Conservation (phyloP, 257 asterid genomes). For the Gentiana straminea region DNA sequence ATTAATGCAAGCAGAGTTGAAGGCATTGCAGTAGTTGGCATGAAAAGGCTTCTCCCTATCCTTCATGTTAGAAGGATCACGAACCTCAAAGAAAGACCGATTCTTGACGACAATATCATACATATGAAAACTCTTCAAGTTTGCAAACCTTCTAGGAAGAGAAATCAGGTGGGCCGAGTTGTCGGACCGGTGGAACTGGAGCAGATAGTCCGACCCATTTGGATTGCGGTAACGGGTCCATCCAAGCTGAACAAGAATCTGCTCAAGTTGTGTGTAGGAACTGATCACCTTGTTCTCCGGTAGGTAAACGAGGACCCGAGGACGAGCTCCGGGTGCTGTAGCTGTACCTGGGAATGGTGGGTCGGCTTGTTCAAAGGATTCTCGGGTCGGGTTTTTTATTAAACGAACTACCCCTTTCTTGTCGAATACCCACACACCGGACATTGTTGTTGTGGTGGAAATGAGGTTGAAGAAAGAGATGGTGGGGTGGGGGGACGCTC, state of each 20-base stretch:
- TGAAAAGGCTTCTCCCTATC: no score
- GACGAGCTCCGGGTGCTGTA: constrained; percentile 31
- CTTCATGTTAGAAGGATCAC: constrained; percentile 3
- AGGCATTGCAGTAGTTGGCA: no score
- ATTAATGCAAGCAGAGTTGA: no score
- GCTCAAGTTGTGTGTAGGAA: constrained; percentile 24
- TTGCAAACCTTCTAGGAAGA: constrained; percentile 18
- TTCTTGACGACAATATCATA: constrained; percentile 36
- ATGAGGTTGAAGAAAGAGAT: background rate
- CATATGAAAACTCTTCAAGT: constrained; percentile 21
- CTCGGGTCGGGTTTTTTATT: constrained; percentile 27
- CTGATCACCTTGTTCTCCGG: constrained; percentile 17
- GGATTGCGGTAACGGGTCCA: constrained; percentile 23
- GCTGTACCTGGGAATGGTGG: constrained; percentile 23
- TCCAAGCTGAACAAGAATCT: constrained; percentile 16
- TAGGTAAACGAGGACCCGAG: constrained; percentile 21
- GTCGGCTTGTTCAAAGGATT: constrained; percentile 21
- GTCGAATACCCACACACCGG: constrained; percentile 37
- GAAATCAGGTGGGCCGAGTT: constrained; percentile 26
- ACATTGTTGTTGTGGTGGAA: constrained; percentile 11
- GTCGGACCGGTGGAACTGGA: constrained; percentile 26
- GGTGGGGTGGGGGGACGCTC: background rate
- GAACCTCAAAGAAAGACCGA: constrained; percentile 31
- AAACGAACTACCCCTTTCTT: constrained; percentile 25
- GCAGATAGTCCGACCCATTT: constrained; percentile 9